Percentiles rank a stretch among this genome's conserved stretches.
phyloP scores from a whole-genome alignment of 2,329 filamentous ascomycete species.

The Stenocarpella maydis region DNA sequence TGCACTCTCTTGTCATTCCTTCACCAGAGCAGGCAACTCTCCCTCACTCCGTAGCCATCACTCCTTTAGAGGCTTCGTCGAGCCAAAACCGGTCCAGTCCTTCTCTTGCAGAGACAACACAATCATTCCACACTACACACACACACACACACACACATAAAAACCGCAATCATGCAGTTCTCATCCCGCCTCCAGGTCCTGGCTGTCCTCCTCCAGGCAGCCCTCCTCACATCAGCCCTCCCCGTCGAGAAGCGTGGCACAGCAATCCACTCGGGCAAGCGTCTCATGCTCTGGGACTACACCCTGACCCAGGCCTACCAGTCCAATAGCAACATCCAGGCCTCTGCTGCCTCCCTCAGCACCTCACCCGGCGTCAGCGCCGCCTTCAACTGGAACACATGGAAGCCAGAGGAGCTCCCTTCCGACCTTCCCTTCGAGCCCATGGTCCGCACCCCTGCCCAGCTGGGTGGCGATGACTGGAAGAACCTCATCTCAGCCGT shows the following conservation, averaged over 20 bases:
- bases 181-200: slow-evolving; percentile 23
- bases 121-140: background rate
- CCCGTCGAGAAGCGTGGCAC: slow-evolving; percentile 15
- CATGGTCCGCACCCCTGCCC: slow-evolving; percentile 50
- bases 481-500: slow-evolving; percentile 40
- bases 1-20: slow-evolving; percentile 26
- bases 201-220: slow-evolving; percentile 22
- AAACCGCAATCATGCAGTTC: slow-evolving; percentile 21
- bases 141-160: background rate
- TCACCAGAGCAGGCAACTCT: slow-evolving; percentile 29
- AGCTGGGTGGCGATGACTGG: slow-evolving; percentile 50
- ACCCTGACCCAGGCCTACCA: slow-evolving; percentile 44
- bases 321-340: slow-evolving; percentile 6
- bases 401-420: slow-evolving; percentile 48
- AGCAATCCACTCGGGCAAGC: slow-evolving; percentile 43
- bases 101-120: slow-evolving; percentile 15
- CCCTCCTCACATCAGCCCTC: slow-evolving; percentile 22
- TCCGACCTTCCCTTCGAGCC: slow-evolving; percentile 49
- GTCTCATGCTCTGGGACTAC: slow-evolving; percentile 54
- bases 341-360: slow-evolving; percentile 38
- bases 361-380: slow-evolving; percentile 46
- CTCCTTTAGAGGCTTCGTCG: slow-evolving; percentile 27
- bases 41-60: slow-evolving; percentile 25
- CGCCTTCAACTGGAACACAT: slow-evolving; percentile 52
- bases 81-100: slow-evolving; percentile 12